phyloP scores from a whole-genome alignment of 176 grass and related monocot genomes.

The Lolium multiflorum region DNA sequence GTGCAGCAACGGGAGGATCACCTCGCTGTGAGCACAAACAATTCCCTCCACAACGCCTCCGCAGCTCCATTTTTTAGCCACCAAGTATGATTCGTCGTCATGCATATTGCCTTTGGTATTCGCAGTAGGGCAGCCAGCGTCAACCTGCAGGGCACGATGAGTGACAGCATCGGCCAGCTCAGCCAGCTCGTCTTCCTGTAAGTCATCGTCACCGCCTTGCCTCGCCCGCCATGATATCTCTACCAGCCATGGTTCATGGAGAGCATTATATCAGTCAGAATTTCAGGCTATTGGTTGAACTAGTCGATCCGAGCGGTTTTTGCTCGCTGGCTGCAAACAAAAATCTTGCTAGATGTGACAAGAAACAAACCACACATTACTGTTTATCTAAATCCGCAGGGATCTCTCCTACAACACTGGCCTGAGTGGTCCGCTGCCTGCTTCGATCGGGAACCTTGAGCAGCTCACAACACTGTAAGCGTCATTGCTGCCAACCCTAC shows the following conservation, averaged over 20 bases:
- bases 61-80: not conserved
- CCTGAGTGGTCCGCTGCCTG: slow-evolving; percentile 38
- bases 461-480: slow-evolving; percentile 48
- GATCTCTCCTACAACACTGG: slow-evolving; percentile 59
- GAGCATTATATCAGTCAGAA: not conserved
- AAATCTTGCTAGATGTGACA: not conserved
- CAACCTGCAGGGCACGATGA: slow-evolving; percentile 58
- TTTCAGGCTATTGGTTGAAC: slow-evolving; percentile 20
- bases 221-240: not conserved
- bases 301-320: slow-evolving; percentile 4
- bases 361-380: not conserved
- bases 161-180: slow-evolving; percentile 47
- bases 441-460: slow-evolving; percentile 46
- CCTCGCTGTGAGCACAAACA: slow-evolving; percentile 44
- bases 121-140: slow-evolving; percentile 49
- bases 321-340: not conserved
- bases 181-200: slow-evolving; percentile 49
- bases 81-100: not conserved
- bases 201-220: slow-evolving; percentile 16
- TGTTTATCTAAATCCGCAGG: no score
- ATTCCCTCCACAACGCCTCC: not conserved
- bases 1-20: slow-evolving; percentile 49
- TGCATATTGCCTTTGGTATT: not conserved
- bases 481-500: not conserved
- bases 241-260: not conserved